phyloP scores from a whole-genome alignment of 805 yeast genomes.

The Torulaspora maleeae region DNA sequence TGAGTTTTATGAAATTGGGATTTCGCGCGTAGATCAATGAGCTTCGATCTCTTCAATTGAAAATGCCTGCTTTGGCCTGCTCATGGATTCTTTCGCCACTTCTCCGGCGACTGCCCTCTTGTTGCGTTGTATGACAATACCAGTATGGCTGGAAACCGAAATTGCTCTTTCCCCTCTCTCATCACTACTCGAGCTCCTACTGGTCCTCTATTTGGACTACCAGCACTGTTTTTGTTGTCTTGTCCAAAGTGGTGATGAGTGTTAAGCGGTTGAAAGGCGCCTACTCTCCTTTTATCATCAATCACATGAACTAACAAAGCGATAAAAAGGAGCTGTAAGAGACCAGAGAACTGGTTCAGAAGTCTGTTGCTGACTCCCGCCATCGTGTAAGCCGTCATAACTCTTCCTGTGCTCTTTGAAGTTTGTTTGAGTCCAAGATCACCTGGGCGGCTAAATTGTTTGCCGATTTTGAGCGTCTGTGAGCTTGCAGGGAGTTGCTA shows the following conservation, averaged over 20 bases:
- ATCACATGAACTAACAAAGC: neutral
- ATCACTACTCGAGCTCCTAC: too few relatives aligned
- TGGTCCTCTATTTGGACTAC: neutral
- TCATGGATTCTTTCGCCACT: too few relatives aligned
- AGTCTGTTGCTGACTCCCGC: neutral
- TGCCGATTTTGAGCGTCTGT: neutral
- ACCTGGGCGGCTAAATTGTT: slow-evolving; percentile 23
- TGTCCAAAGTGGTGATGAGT: neutral
- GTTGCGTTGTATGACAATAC: too few relatives aligned
- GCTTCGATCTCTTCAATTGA: too few relatives aligned
- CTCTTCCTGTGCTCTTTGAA: neutral
- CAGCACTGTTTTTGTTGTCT: neutral
- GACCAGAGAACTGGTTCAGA: neutral
- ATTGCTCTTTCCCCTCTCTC: too few relatives aligned
- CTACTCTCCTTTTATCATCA: neutral
- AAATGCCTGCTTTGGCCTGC: too few relatives aligned
- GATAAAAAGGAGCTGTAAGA: neutral
- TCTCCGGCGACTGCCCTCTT: too few relatives aligned
- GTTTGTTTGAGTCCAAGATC: neutral
- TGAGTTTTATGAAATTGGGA: too few relatives aligned
- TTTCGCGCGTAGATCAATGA: too few relatives aligned
- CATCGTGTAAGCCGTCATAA: neutral
- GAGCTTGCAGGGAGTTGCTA: neutral
- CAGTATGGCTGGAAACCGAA: too few relatives aligned
- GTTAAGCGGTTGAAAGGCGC: neutral